phyloP scores from a whole-genome alignment of 495 filamentous ascomycete species.

The Hypoxylon perforatum region DNA sequence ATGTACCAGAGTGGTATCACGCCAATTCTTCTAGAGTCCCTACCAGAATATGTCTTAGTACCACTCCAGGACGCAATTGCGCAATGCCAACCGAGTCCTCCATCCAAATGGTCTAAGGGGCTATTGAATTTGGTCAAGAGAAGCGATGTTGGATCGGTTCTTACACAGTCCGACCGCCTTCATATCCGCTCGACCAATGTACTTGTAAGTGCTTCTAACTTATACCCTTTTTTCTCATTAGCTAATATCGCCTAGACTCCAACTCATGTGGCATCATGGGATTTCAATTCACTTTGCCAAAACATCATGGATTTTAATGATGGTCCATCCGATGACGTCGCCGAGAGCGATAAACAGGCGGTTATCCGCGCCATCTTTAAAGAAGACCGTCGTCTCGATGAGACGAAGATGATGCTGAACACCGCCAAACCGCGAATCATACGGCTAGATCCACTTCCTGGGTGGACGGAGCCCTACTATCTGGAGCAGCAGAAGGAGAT shows the following conservation, averaged over 20 bases:
- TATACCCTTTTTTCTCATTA: background rate
- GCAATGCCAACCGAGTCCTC: conserved; percentile 82
- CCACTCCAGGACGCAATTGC: conserved; percentile 87
- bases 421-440: conserved; percentile 80
- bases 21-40: conserved; percentile 72
- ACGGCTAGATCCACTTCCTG: conserved; percentile 76
- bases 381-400: conserved; percentile 86
- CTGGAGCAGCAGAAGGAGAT: conserved; percentile 93
- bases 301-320: conserved; percentile 54
- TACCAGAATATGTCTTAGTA: conserved; percentile 83
- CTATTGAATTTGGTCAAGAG: conserved; percentile 82
- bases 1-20: conserved; percentile 71
- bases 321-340: conserved; percentile 53
- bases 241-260: conserved; percentile 53
- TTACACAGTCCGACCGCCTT: conserved; percentile 57
- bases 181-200: conserved; percentile 50
- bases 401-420: conserved; percentile 82
- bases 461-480: conserved; percentile 86
- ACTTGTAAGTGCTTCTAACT: conserved; percentile 37
- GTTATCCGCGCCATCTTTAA: conserved; percentile 87
- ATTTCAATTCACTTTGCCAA: conserved; percentile 73
- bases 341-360: conserved; percentile 80
- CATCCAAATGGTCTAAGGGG: conserved; percentile 75
- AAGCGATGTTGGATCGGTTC: conserved; percentile 79
- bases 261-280: conserved; percentile 74